Evolutionary conservation across 371 early-diverging fungal genomes (phyloP).

Genomic region (Mortierella sp.): DNA sequence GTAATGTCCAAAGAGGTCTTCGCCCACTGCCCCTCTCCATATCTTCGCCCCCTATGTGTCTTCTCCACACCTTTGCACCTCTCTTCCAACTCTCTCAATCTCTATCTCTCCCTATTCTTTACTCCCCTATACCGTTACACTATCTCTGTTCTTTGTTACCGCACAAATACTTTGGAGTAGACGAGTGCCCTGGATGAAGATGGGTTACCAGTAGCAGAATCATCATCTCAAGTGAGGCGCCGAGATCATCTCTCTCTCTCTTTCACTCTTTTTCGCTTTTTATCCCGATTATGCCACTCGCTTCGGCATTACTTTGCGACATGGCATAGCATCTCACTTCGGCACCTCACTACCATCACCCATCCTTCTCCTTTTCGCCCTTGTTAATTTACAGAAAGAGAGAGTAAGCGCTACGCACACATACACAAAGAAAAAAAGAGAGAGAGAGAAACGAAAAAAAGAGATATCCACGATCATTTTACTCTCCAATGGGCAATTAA

Average conservation of each 20-base stretch:
- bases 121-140: no score
- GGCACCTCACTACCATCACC: background rate
- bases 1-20: no score
- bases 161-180: no score
- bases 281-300: background rate
- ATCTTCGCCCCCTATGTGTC: no score
- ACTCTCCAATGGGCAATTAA: background rate
- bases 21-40: no score
- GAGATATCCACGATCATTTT: background rate
- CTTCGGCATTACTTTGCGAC: background rate
- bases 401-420: no score
- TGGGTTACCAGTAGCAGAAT: background rate
- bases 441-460: background rate
- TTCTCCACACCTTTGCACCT: no score
- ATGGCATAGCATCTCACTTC: background rate
- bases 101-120: no score
- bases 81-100: no score
- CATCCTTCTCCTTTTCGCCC: background rate
- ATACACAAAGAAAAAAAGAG: background rate
- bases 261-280: background rate
- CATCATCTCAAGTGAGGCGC: background rate
- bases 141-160: no score
- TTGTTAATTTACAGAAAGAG: no score
- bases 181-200: no score
- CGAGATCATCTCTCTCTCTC: background rate